phyloP scores from a whole-genome alignment of 1,284 basidiomycete genomes.

The Papiliotrema nemorosa region DNA sequence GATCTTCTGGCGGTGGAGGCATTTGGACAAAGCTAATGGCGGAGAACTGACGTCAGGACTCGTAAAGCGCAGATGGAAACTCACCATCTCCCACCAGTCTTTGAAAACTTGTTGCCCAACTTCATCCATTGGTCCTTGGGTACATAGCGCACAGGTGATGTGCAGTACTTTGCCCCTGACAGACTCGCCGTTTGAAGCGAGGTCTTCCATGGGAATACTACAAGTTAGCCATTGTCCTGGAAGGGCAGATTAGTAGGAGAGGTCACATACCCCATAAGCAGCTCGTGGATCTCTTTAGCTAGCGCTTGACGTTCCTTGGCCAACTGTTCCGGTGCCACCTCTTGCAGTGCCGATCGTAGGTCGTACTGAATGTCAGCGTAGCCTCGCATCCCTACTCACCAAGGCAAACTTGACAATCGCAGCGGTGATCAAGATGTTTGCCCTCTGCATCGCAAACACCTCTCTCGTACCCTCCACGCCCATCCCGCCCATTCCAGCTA shows the following conservation, averaged over 20 bases:
- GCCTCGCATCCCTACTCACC: constrained; percentile 24
- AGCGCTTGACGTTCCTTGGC: constrained; percentile 41
- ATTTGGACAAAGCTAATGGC: constrained; percentile 48
- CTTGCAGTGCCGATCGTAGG: constrained; percentile 32
- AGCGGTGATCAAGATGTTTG: constrained; percentile 45
- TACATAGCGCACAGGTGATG: constrained; percentile 45
- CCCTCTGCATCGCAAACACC: constrained; percentile 44
- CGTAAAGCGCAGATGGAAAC: not conserved
- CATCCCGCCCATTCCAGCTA: not conserved
- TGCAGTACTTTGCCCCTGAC: constrained; percentile 48
- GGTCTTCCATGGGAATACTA: constrained; percentile 47
- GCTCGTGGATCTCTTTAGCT: constrained; percentile 44
- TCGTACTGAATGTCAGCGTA: constrained; percentile 24
- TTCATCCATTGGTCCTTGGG: constrained; percentile 26
- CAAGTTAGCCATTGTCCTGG: not conserved
- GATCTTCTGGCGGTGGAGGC: constrained; percentile 38
- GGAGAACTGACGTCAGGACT: constrained; percentile 34
- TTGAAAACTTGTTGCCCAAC: constrained; percentile 42
- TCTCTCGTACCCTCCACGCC: constrained; percentile 3
- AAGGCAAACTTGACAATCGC: constrained; percentile 48
- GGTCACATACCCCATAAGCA: constrained; percentile 39
- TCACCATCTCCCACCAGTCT: constrained; percentile 49
- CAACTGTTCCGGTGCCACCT: constrained; percentile 33
- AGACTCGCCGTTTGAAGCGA: constrained; percentile 48
- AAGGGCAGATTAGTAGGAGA: not conserved